Evolutionary conservation across 257 asterid genomes (phyloP).

Genomic region (Plantago ovata): DNA sequence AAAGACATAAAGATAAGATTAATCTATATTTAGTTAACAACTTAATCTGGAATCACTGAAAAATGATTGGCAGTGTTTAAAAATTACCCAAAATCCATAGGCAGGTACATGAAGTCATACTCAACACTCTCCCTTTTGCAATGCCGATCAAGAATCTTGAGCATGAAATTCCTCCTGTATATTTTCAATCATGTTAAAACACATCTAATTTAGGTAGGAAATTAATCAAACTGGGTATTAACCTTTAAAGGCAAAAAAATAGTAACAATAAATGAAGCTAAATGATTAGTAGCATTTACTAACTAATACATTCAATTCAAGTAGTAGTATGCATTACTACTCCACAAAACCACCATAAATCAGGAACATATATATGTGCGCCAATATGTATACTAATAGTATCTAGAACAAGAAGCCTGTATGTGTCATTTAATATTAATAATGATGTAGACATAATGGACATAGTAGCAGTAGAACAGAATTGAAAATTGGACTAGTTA

Average conservation of each 20-base stretch:
- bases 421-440: too few relatives aligned
- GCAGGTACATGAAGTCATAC: slow-evolving; percentile 55
- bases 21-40: not conserved
- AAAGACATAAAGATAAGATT: too few relatives aligned
- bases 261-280: not conserved
- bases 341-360: not conserved
- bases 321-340: not conserved
- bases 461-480: too few relatives aligned
- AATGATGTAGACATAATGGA: too few relatives aligned
- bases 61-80: not conserved
- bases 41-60: not conserved
- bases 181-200: not conserved
- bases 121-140: slow-evolving; percentile 27
- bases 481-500: too few relatives aligned
- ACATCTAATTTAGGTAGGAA: not conserved
- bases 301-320: too few relatives aligned
- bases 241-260: slow-evolving; percentile 11
- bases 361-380: not conserved
- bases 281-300: slow-evolving; percentile 16
- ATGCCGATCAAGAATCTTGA: slow-evolving; percentile 32
- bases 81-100: slow-evolving; percentile 47
- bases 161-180: slow-evolving; percentile 41
- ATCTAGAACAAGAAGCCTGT: too few relatives aligned
- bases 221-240: not conserved
- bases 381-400: too few relatives aligned